Base-by-base conservation (phyloP, 2,329 filamentous ascomycete species). In the Trichoderma afroharzianum region DNA sequence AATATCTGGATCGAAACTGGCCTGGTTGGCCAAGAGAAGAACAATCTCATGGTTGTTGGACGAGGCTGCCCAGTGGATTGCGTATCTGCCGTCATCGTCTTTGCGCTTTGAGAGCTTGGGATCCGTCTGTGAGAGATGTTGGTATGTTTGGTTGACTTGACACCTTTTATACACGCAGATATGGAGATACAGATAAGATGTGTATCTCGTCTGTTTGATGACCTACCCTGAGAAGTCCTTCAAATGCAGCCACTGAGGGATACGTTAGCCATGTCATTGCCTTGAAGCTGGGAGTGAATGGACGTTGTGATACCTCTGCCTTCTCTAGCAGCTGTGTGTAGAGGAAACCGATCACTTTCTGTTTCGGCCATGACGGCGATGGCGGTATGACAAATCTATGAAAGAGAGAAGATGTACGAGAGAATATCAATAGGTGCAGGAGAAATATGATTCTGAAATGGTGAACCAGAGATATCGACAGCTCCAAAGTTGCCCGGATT, bases 1-100 rank as follows among this genome's bases (percentile, higher is more conserved):
- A 21, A 91, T 91, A 81, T 98, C 95, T 0, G 93, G 88, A 79
- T 98, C 94, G 78, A 98, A 97, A 72, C 86, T 86, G 76, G 91
- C 91, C 73, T 86, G 85, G 70, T 92, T 87, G 2, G 92, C 87
- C 4, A 98, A 85, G 24, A 95, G 80, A 63, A 92, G 85, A 21
- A 93, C 90, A 72, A 98, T 94, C 28, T 91, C 88, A 7, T 91
- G 82, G 75, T 90, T 91, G 79, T 96, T 97, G 81, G 93, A 92
- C 26, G 95, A 96, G 2, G 90, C 89, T 0, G 96, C 95, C 96
- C 96, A 99, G 85, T 99, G 96, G 71, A 98, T 90, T 3, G 96
- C 91, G 47, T 97, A 88, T 58, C 96, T 93, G 18, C 94, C 93
- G 80, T 99, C 96, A 63, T 93, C 91, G 78, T 99, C 96, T 77